phyloP scores from a whole-genome alignment of 495 filamentous ascomycete species.

The Lophium mytilinum region DNA sequence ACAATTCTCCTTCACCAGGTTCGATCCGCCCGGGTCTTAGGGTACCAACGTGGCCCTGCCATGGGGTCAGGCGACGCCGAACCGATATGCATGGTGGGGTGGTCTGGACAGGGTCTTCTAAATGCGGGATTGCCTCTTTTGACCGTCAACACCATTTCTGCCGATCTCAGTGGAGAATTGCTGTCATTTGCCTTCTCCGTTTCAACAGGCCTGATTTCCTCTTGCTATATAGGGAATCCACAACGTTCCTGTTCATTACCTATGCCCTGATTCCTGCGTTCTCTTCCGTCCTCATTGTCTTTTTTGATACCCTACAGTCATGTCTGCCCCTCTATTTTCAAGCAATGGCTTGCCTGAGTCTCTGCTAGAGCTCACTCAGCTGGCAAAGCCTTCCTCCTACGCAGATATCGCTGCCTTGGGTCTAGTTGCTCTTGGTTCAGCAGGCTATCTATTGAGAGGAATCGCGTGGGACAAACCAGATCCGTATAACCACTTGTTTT shows the following conservation, averaged over 20 bases:
- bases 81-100: background rate
- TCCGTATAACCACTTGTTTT: conserved; percentile 31
- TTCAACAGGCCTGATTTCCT: background rate
- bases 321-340: conserved; percentile 3
- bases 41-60: background rate
- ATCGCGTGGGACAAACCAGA: conserved; percentile 28
- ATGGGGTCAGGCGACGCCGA: background rate
- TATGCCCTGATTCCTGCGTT: too few relatives aligned
- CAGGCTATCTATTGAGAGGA: conserved; percentile 22
- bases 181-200: too few relatives aligned
- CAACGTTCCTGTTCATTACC: too few relatives aligned
- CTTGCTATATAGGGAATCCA: too few relatives aligned
- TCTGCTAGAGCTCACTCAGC: conserved; percentile 1
- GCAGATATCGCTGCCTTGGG: conserved; percentile 17
- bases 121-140: background rate
- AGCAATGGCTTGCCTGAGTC: background rate
- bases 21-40: background rate
- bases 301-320: background rate
- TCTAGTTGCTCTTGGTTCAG: conserved; percentile 9
- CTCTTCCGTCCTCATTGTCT: too few relatives aligned
- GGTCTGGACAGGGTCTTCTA: background rate
- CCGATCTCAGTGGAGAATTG: too few relatives aligned
- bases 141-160: background rate
- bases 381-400: conserved; percentile 6
- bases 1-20: background rate